Percentiles rank a stretch among this genome's conserved stretches.
Evolutionary conservation across 192 early-diverging fungal genomes (phyloP).

Genomic region (Mortierella antarctica): DNA sequence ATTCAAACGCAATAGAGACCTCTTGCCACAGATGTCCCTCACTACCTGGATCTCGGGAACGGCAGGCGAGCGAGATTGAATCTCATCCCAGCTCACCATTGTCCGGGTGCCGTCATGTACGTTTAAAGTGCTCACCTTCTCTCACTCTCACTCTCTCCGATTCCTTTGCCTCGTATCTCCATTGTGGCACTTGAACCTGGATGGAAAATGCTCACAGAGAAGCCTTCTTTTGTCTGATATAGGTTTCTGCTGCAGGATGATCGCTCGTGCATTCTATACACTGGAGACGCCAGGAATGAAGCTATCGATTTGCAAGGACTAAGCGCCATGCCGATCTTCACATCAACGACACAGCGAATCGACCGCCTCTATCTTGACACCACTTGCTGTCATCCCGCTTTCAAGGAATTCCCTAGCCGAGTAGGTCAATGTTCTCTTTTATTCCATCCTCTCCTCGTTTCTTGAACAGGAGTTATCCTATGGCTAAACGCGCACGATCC

Average conservation of each 20-base stretch:
- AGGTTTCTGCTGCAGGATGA: slow-evolving; percentile 47
- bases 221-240: not conserved
- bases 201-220: too few relatives aligned
- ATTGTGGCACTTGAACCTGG: too few relatives aligned
- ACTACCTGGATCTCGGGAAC: slow-evolving; percentile 51
- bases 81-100: slow-evolving; percentile 62
- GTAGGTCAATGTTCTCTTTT: slow-evolving; percentile 12
- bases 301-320: slow-evolving; percentile 18
- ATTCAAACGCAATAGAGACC: slow-evolving; percentile 17
- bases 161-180: too few relatives aligned
- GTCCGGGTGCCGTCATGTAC: slow-evolving; percentile 63
- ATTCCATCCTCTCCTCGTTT: not conserved
- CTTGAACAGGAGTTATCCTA: too few relatives aligned
- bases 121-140: not conserved
- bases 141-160: too few relatives aligned
- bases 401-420: slow-evolving; percentile 49
- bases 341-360: slow-evolving; percentile 25
- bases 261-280: slow-evolving; percentile 37
- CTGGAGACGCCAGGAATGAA: slow-evolving; percentile 46
- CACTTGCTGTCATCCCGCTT: slow-evolving; percentile 55
- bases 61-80: slow-evolving; percentile 41
- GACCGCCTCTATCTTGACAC: slow-evolving; percentile 63
- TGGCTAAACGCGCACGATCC: not conserved
- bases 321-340: slow-evolving; percentile 17
- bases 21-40: slow-evolving; percentile 16